phyloP scores from a whole-genome alignment of 306 rosid species.

The Sphenostylis stenocarpa region DNA sequence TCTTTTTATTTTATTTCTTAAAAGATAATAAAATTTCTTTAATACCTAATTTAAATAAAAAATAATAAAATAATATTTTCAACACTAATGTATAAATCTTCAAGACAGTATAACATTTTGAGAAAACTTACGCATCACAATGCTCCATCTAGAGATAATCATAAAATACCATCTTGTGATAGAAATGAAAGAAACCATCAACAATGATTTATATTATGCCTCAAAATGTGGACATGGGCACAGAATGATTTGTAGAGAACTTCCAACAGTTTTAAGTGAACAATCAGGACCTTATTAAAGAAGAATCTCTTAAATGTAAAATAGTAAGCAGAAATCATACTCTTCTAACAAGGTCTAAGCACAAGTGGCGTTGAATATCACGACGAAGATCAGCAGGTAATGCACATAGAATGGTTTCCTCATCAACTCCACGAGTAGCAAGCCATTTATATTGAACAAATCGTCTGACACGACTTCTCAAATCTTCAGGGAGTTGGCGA shows the following conservation, averaged over 20 bases:
- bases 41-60: too few species aligned
- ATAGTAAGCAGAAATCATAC: constrained; percentile 54
- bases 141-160: not conserved
- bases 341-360: constrained; percentile 92
- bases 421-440: constrained; percentile 95
- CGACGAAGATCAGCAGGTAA: constrained; percentile 96
- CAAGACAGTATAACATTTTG: not conserved
- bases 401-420: constrained; percentile 78
- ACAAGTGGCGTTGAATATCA: constrained; percentile 92
- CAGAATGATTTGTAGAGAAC: not conserved
- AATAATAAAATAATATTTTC: too few species aligned
- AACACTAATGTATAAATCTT: not conserved
- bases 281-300: not conserved
- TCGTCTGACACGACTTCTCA: constrained; percentile 71
- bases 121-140: not conserved
- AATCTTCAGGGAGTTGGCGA: constrained; percentile 97
- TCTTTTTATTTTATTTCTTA: too few species aligned
- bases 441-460: constrained; percentile 94
- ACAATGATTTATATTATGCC: not conserved
- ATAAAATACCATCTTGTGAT: not conserved
- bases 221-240: constrained; percentile 14
- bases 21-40: too few species aligned
- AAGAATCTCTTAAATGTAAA: constrained; percentile 19
- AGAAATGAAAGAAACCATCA: constrained; percentile 4
- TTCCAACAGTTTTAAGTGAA: constrained; percentile 1